These are phyloP conservation scores for Hypoxylon intermedium DNA, from an alignment of 495 filamentous ascomycete genomes.

Conservation along the genomic window DNA sequence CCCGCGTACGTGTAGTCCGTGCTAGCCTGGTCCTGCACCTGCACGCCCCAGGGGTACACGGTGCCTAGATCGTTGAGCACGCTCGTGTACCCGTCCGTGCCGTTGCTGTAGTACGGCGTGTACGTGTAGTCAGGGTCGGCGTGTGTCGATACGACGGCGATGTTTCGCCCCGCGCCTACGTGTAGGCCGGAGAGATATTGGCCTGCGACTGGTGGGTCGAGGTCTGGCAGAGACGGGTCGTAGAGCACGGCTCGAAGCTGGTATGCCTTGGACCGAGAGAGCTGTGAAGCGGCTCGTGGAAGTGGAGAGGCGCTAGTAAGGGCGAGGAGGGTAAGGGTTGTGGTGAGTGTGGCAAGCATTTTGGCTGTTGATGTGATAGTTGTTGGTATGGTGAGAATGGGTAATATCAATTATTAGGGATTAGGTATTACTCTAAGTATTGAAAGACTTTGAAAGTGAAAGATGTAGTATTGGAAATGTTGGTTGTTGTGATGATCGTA, in stretches of 20 bases:
- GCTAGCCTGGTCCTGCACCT: slow-evolving; percentile 13
- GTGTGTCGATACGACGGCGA: slow-evolving; percentile 13
- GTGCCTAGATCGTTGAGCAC: slow-evolving; percentile 33
- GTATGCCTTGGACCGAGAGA: slow-evolving; percentile 25
- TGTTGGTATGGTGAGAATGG: background rate
- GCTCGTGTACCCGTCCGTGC: slow-evolving; percentile 6
- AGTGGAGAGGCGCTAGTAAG: slow-evolving; percentile 18
- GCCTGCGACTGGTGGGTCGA: slow-evolving; percentile 36
- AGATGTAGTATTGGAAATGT: too few species aligned
- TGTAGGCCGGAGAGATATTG: slow-evolving; percentile 21
- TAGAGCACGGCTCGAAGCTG: slow-evolving; percentile 27
- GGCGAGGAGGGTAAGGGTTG: slow-evolving; percentile 15
- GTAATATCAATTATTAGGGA: slow-evolving; percentile 1
- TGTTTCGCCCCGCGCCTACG: slow-evolving; percentile 34
- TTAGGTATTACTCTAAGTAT: slow-evolving; percentile 2
- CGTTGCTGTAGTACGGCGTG: slow-evolving; percentile 38
- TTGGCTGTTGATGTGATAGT: slow-evolving; percentile 4
- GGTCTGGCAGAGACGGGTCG: slow-evolving; percentile 32
- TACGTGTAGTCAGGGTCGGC: background rate
- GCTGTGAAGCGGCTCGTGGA: background rate
- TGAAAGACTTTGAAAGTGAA: too few species aligned
- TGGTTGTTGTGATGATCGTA: slow-evolving; percentile 4
- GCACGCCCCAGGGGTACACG: slow-evolving; percentile 27
- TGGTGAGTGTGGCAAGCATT: slow-evolving; percentile 24
- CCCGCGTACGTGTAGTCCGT: slow-evolving; percentile 16